Conservation (phyloP, 1,284 basidiomycete genomes). For the Cutaneotrichosporon sp. region DNA sequence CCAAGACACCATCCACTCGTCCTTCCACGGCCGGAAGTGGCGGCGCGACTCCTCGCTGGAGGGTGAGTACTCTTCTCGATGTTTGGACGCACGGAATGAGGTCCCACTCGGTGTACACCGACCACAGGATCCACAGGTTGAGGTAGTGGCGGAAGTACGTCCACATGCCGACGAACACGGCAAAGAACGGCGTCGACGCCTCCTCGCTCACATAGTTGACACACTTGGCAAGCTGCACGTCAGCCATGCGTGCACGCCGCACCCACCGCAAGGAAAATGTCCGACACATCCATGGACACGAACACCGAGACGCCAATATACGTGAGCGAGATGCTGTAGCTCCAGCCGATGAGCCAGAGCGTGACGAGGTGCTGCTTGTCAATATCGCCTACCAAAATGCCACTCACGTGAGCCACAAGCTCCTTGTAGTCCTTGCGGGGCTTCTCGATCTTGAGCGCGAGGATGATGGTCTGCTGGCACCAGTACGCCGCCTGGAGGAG, state of each 20-base stretch:
- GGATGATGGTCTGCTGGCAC: conserved; percentile 86
- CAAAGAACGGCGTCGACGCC: conserved; percentile 63
- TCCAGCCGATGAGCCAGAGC: conserved; percentile 93
- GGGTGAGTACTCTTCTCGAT: too few species aligned
- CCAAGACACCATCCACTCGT: conserved; percentile 67
- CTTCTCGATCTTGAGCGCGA: conserved; percentile 80
- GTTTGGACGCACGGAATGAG: conserved; percentile 70
- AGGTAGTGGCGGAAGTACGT: conserved; percentile 94
- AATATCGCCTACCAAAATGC: neutral
- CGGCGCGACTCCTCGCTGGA: conserved; percentile 12
- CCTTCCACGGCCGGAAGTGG: conserved; percentile 58
- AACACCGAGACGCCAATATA: conserved; percentile 88
- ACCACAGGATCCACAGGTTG: conserved; percentile 80
- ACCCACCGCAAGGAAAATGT: conserved; percentile 76
- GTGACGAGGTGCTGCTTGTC: conserved; percentile 77
- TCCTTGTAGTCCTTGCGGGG: conserved; percentile 88
- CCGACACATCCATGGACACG: conserved; percentile 95
- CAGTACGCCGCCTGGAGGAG: conserved; percentile 85
- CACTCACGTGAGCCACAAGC: conserved; percentile 59
- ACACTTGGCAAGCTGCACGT: conserved; percentile 68
- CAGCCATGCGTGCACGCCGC: neutral
- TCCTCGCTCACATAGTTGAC: conserved; percentile 75
- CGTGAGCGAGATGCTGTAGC: conserved; percentile 73
- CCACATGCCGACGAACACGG: conserved; percentile 69
- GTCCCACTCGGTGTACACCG: conserved; percentile 76